Evolutionary conservation across 1,284 basidiomycete genomes (phyloP).

Genomic region (Malassezia caprae): DNA sequence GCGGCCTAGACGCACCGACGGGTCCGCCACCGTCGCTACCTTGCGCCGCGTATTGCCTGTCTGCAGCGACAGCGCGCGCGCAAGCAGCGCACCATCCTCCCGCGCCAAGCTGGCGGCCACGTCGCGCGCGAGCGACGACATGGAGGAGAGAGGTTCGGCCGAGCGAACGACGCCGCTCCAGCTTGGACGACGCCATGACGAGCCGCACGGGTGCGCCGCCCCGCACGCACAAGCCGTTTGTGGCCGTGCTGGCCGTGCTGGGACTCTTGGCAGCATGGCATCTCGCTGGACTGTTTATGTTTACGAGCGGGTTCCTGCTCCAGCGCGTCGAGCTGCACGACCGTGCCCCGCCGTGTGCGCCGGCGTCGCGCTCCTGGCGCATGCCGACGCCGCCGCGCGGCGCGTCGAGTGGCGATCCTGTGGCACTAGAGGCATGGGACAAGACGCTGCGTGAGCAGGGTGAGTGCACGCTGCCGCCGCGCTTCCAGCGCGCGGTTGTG

Average conservation of each 20-base stretch:
- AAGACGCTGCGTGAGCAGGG: conserved; percentile 14
- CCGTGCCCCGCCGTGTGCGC: conserved; percentile 5
- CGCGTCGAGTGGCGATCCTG: conserved; percentile 13
- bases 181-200: not conserved
- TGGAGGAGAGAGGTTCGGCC: not conserved
- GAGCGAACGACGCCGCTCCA: not conserved
- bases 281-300: conserved; percentile 28
- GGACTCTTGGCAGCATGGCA: conserved; percentile 23
- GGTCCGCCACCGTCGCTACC: conserved; percentile 2
- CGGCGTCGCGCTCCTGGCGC: conserved; percentile 1
- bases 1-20: conserved; percentile 17
- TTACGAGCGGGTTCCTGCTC: conserved; percentile 42
- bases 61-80: conserved; percentile 26
- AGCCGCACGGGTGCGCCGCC: not conserved
- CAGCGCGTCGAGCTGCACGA: conserved; percentile 31
- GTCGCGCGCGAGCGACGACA: not conserved
- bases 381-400: conserved; percentile 18
- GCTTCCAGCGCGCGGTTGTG: conserved; percentile 57
- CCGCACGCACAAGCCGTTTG: conserved; percentile 16
- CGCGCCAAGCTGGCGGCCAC: not conserved
- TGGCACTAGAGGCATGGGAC: conserved; percentile 24
- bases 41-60: conserved; percentile 1
- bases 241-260: conserved; percentile 24
- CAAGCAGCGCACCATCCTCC: conserved; percentile 23
- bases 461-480: conserved; percentile 34